Percentiles rank a stretch among this genome's conserved stretches.
Conservation (phyloP, 2,329 filamentous ascomycete species). For the Beauveria rudraprayagi region DNA sequence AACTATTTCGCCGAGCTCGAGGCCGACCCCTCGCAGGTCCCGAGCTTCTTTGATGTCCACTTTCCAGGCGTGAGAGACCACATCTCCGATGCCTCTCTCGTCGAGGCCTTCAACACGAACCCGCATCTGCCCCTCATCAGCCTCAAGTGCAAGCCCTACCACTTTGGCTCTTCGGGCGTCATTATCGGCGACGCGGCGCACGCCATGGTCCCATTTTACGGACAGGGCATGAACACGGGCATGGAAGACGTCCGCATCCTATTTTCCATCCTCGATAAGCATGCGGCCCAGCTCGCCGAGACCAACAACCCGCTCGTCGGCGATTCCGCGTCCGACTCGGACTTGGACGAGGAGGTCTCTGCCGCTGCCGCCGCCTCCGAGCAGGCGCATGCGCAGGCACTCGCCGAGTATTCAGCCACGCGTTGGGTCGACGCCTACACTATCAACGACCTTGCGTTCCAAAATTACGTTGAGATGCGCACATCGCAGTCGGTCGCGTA, state of each 20-base stretch:
- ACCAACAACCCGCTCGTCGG: slow-evolving; percentile 32
- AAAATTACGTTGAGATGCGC: slow-evolving; percentile 94
- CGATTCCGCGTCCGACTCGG: not conserved
- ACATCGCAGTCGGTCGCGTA: slow-evolving; percentile 74
- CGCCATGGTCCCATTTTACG: slow-evolving; percentile 97
- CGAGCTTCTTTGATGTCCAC: slow-evolving; percentile 68
- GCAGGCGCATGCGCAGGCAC: slow-evolving; percentile 53
- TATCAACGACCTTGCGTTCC: slow-evolving; percentile 84
- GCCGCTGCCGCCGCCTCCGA: slow-evolving; percentile 35
- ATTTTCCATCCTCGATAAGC: slow-evolving; percentile 70
- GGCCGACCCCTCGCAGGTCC: slow-evolving; percentile 48
- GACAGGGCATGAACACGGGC: slow-evolving; percentile 95
- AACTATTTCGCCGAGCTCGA: slow-evolving; percentile 62
- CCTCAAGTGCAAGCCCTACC: slow-evolving; percentile 87
- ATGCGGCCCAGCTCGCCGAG: slow-evolving; percentile 38
- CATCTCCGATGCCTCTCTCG: slow-evolving; percentile 59
- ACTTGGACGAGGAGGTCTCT: slow-evolving; percentile 6
- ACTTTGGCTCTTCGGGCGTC: slow-evolving; percentile 67
- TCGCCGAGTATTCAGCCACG: slow-evolving; percentile 66
- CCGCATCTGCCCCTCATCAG: slow-evolving; percentile 89
- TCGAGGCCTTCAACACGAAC: slow-evolving; percentile 68
- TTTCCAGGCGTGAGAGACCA: slow-evolving; percentile 79
- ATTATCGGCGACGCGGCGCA: slow-evolving; percentile 92
- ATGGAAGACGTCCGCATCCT: slow-evolving; percentile 88
- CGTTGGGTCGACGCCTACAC: slow-evolving; percentile 74